Evolutionary conservation across 75 land plant genomes (phyloP).

Genomic region (Picea glauca): DNA sequence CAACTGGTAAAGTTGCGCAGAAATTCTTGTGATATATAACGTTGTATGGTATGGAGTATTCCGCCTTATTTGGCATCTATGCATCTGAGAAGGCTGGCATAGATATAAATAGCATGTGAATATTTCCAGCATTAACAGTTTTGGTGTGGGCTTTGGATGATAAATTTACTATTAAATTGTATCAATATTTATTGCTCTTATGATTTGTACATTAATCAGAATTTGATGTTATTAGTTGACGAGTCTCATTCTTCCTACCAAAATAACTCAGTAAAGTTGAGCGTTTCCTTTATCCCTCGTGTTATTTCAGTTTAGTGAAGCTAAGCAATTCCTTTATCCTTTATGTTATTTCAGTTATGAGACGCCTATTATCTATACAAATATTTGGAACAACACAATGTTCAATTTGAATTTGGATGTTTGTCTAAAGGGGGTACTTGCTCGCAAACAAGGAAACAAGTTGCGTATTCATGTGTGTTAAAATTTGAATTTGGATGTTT

Average conservation of each 20-base stretch:
- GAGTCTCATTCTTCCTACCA: not conserved
- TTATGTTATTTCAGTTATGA: not conserved
- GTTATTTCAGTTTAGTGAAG: not conserved
- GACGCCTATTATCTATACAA: not conserved
- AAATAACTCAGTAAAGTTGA: not conserved
- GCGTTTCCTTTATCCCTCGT: not conserved
- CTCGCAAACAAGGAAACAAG: not conserved
- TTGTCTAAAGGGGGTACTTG: not conserved
- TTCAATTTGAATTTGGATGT: not conserved
- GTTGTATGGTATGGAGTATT: not conserved
- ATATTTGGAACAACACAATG: not conserved
- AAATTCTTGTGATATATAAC: not conserved
- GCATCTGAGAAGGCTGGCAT: not conserved
- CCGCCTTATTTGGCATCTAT: not conserved
- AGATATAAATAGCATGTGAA: not conserved
- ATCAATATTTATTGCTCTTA: not conserved
- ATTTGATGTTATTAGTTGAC: not conserved
- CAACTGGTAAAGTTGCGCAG: not conserved
- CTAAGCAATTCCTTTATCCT: not conserved
- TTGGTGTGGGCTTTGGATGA: not conserved
- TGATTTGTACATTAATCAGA: not conserved
- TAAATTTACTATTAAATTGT: not conserved
- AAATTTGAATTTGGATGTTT: not conserved
- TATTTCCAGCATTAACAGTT: not conserved
- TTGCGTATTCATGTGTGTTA: too few relatives aligned